phyloP scores from a whole-genome alignment of 1,284 basidiomycete species.

The Ceraceosorus guamensis region DNA sequence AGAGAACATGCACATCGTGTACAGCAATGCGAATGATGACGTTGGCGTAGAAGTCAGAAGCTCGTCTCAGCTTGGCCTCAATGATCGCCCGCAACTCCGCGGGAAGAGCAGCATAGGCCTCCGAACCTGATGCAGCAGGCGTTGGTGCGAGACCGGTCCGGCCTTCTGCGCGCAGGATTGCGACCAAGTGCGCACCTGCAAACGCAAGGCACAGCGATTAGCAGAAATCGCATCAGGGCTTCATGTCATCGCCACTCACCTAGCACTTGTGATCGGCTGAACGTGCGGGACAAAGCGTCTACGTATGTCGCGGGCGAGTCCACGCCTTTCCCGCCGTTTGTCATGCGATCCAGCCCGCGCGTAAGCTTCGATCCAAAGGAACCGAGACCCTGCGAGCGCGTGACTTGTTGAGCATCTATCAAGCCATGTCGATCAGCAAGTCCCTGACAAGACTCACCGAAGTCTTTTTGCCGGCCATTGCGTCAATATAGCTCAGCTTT shows the following conservation, averaged over 20 bases:
- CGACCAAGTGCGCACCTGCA: not conserved
- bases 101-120: slow-evolving; percentile 11
- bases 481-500: slow-evolving; percentile 60
- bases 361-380: slow-evolving; percentile 69
- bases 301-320: slow-evolving; percentile 83
- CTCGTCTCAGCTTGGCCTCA: slow-evolving; percentile 67
- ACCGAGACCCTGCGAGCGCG: slow-evolving; percentile 25
- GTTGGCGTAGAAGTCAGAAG: slow-evolving; percentile 81
- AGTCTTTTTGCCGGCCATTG: slow-evolving; percentile 57
- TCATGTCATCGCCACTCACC: slow-evolving; percentile 38
- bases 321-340: slow-evolving; percentile 75
- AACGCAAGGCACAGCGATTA: not conserved
- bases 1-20: slow-evolving; percentile 58
- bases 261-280: slow-evolving; percentile 67
- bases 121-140: not conserved
- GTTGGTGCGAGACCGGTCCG: not conserved
- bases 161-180: not conserved
- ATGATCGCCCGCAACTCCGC: slow-evolving; percentile 59
- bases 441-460: not conserved
- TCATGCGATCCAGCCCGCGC: slow-evolving; percentile 79
- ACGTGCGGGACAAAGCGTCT: slow-evolving; percentile 67
- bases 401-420: not conserved
- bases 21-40: slow-evolving; percentile 87
- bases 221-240: no score
- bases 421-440: not conserved